A percentile compares a stretch with the other conserved stretches of the same genome.
These are phyloP conservation scores for Aethionema arabicum DNA, from an alignment of 345 rosid genomes.

Conservation along the genomic window DNA sequence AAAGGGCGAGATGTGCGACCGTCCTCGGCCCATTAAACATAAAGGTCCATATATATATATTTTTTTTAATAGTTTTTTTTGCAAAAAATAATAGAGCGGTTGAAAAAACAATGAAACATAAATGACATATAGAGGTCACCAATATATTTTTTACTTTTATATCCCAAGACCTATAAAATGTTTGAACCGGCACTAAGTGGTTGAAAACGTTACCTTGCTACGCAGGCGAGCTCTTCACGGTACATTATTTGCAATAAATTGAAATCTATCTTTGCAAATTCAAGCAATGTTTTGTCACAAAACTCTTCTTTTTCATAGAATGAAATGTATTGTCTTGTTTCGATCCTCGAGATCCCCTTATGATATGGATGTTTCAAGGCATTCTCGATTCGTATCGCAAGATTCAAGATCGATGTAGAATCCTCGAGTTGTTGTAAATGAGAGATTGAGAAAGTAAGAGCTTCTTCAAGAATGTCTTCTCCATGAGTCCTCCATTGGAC, in stretches of 20 bases:
- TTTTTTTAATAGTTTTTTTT: too few relatives aligned
- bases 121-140: too few relatives aligned
- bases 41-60: too few relatives aligned
- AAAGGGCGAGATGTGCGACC: too few relatives aligned
- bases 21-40: too few relatives aligned
- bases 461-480: constrained; percentile 25
- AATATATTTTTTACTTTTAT: too few relatives aligned
- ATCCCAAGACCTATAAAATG: too few relatives aligned
- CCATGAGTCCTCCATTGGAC: constrained; percentile 31
- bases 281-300: constrained; percentile 18
- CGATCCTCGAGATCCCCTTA: constrained; percentile 31
- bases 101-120: too few relatives aligned
- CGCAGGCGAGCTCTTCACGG: constrained; percentile 22
- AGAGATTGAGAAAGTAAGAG: constrained; percentile 12
- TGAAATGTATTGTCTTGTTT: constrained; percentile 20
- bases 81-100: too few relatives aligned
- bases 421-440: not conserved
- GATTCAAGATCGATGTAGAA: not conserved
- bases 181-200: too few relatives aligned
- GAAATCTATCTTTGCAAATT: constrained; percentile 32
- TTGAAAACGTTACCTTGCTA: too few relatives aligned
- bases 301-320: constrained; percentile 21
- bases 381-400: constrained; percentile 20
- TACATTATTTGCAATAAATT: constrained; percentile 21
- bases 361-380: constrained; percentile 25